phyloP scores from a whole-genome alignment of 2,329 filamentous ascomycete genomes.

The Aspergillus melleus region DNA sequence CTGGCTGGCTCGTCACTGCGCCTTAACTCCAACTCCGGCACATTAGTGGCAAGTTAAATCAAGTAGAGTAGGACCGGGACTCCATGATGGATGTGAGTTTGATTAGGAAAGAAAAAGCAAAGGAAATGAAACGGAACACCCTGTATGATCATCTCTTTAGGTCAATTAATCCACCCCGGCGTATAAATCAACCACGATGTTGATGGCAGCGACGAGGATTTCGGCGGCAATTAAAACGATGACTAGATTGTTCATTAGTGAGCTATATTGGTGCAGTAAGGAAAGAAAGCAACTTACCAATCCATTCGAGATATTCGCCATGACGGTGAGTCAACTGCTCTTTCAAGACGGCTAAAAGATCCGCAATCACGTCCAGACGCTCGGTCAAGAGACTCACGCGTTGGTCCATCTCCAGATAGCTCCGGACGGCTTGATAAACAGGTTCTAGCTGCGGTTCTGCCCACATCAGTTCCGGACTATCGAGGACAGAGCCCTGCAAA shows the following conservation, averaged over 20 bases:
- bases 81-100: neutral
- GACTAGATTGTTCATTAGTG: constrained; percentile 54
- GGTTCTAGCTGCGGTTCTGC: constrained; percentile 95
- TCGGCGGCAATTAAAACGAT: constrained; percentile 95
- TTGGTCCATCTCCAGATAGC: constrained; percentile 98
- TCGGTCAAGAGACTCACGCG: constrained; percentile 86
- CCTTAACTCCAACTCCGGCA: constrained; percentile 21
- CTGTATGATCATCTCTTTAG: constrained; percentile 11
- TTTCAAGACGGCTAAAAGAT: constrained; percentile 88
- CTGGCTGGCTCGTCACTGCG: neutral
- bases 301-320: constrained; percentile 86
- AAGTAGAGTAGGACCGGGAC: neutral
- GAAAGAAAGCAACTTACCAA: constrained; percentile 62
- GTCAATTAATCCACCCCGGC: constrained; percentile 58
- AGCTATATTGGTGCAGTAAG: neutral
- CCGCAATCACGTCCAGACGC: constrained; percentile 86
- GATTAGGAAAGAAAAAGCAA: neutral
- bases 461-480: constrained; percentile 98
- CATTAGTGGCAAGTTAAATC: neutral
- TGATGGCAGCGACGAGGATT: constrained; percentile 87
- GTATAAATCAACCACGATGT: constrained; percentile 92
- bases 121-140: neutral
- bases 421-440: constrained; percentile 91
- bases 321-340: constrained; percentile 94
- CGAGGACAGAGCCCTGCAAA: constrained; percentile 91